A percentile compares a stretch with the other conserved stretches of the same genome.
Evolutionary conservation across 345 rosid genomes (phyloP).

Genomic region (Zanthoxylum bungeanum): DNA sequence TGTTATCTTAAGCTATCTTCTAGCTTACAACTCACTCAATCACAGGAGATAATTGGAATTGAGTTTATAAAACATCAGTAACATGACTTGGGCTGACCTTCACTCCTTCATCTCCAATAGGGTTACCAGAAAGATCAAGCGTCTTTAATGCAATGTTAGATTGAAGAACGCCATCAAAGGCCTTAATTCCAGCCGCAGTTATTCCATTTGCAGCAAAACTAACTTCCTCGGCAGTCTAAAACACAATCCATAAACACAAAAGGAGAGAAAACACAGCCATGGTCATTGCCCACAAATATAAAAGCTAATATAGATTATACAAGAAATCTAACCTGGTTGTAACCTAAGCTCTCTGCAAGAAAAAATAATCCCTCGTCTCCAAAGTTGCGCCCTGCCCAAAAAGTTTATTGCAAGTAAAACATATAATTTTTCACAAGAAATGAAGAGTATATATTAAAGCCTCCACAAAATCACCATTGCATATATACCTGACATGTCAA

Average conservation of each 20-base stretch:
- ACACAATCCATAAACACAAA: constrained; percentile 2
- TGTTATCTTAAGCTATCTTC: constrained; percentile 1
- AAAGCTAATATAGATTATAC: constrained; percentile 5
- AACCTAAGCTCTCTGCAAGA: constrained; percentile 85
- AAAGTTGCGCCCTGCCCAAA: constrained; percentile 70
- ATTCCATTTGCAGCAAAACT: constrained; percentile 96
- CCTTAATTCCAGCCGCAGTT: constrained; percentile 79
- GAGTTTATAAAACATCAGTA: neutral
- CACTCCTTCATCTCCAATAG: constrained; percentile 92
- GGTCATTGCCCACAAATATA: constrained; percentile 4
- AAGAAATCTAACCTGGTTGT: constrained; percentile 66
- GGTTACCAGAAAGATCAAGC: constrained; percentile 87
- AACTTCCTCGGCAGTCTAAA: constrained; percentile 80
- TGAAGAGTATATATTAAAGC: neutral
- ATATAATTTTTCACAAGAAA: neutral
- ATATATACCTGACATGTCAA: constrained; percentile 91
- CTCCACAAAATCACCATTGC: neutral
- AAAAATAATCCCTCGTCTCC: constrained; percentile 93
- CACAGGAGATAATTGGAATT: neutral
- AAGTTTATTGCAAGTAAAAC: constrained; percentile 11
- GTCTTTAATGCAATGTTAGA: constrained; percentile 65
- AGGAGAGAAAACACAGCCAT: neutral
- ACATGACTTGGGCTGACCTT: constrained; percentile 53
- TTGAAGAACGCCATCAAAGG: constrained; percentile 85
- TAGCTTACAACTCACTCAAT: constrained; percentile 2